Conservation (phyloP, 805 yeast species). For the Kuraishia cidri region DNA sequence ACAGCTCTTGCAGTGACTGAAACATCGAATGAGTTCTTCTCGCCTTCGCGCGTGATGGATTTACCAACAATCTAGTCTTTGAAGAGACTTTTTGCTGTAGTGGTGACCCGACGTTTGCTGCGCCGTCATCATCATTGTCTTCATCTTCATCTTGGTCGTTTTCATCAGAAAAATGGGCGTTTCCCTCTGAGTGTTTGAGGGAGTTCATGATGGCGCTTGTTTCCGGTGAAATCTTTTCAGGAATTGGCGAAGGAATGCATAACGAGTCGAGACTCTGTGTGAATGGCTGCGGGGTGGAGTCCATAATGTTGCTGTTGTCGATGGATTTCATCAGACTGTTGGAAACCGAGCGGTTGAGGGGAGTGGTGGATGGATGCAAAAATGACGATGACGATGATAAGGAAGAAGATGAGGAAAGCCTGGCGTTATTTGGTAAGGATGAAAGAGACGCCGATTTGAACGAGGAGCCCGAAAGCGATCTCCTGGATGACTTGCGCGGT, state of each 20-base stretch:
- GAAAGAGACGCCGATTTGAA: too few relatives aligned
- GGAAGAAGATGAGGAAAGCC: background rate
- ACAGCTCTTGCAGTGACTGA: constrained; percentile 2
- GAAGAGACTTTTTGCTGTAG: constrained; percentile 1
- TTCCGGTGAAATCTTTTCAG: background rate
- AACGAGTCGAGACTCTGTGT: constrained; percentile 1
- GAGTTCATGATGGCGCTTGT: too few relatives aligned
- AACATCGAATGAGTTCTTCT: constrained; percentile 3
- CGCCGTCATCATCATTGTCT: background rate
- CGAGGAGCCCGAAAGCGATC: too few relatives aligned
- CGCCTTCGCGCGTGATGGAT: background rate
- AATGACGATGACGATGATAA: background rate
- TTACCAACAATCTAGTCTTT: background rate
- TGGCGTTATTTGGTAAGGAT: too few relatives aligned
- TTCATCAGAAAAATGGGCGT: too few relatives aligned
- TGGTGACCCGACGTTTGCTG: constrained; percentile 2
- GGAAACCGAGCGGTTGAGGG: too few relatives aligned
- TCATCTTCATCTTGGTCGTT: too few relatives aligned
- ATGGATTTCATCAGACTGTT: background rate
- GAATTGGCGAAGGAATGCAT: constrained; percentile 2
- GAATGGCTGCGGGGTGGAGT: background rate
- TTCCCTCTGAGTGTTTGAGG: too few relatives aligned
- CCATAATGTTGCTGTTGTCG: background rate
- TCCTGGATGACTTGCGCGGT: too few relatives aligned
- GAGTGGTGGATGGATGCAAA: background rate